Base-by-base conservation (phyloP, 2,329 filamentous ascomycete species). In the Ophiostoma sp. region DNA sequence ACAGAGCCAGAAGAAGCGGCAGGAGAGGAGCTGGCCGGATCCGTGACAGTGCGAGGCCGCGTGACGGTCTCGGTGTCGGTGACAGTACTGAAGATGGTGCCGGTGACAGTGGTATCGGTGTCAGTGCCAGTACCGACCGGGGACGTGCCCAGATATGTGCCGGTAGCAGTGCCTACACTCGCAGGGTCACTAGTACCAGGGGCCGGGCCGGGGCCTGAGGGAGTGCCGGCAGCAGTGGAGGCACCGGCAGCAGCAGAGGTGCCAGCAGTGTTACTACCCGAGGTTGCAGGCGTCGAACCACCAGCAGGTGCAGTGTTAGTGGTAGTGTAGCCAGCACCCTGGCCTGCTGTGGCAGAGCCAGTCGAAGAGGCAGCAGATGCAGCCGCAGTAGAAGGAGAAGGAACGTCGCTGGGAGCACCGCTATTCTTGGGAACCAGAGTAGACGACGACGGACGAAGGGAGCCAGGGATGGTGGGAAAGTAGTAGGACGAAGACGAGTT, bases 391-490 rank as follows among this genome's bases (percentile, higher is more conserved):
- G 55, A 38, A 27, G 55, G 27, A 38, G 55, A 16, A 12, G 36
- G 14, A 11, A 60, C 55, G 5, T 38, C 27, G 3, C 27, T 27
- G n/a, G 62, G 62, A 45, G 62, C 58, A 42, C 58, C 58, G 38
- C 36, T 62, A 14, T 62, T 40, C 58, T 62, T 40, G 58, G 38
- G 36, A n/a, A 62, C 8, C 12, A 62, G 58, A n/a, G 58, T 9
- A 9, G 58, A 62, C 18, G 62, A 44, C 16, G 62, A 11, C 16
- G 62, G 41, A n/a, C 9, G 41, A 9, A 11, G 40, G 16, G 40
- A 42, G 14, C 62, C 62, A n/a, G 62, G 62, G 3, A 64, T 12
- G 8, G 62, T 44, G 40, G 62, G 62, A 18, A 64, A 64, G 40
- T 44, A 64, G 62, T 64, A 64, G 8, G 62, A 44, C 1, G 62